Evolutionary conservation across 78 protist genomes (phyloP).

Genomic region (Dictyostelium citrinum): DNA sequence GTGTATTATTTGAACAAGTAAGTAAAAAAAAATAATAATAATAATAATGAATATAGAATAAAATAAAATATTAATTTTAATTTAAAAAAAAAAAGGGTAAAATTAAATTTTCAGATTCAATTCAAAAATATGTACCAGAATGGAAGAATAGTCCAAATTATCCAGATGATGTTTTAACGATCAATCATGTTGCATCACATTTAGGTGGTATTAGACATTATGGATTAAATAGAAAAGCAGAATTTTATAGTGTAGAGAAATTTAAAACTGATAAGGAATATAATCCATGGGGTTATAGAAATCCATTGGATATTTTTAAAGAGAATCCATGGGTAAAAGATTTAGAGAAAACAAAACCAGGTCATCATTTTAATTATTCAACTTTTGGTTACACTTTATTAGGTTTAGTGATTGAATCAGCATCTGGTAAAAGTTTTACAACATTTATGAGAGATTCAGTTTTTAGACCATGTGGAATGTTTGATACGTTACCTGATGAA

Average conservation of each 20-base stretch:
- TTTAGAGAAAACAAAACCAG: conserved; percentile 24
- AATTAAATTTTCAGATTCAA: conserved; percentile 4
- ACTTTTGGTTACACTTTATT: conserved; percentile 56
- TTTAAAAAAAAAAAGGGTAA: background rate
- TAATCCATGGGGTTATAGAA: background rate
- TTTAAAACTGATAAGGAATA: background rate
- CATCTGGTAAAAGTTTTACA: background rate
- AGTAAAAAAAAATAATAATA: background rate
- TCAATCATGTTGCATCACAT: conserved; percentile 47
- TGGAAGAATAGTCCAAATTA: conserved; percentile 24
- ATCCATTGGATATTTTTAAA: conserved; percentile 22
- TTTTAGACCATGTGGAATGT: conserved; percentile 34
- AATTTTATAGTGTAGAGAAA: conserved; percentile 27
- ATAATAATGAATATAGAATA: background rate
- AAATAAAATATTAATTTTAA: background rate
- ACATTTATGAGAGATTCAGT: conserved; percentile 26
- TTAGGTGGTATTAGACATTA: conserved; percentile 71
- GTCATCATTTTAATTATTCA: conserved; percentile 14
- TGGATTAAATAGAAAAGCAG: background rate
- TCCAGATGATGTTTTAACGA: conserved; percentile 28
- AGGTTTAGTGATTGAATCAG: conserved; percentile 18
- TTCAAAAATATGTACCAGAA: background rate
- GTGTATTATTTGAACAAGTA: conserved; percentile 28
- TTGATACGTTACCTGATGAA: background rate
- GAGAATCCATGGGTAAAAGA: conserved; percentile 46